A percentile compares a stretch with the other conserved stretches of the same genome.
These are phyloP conservation scores for Mucor irregularis DNA, from an alignment of 371 early-diverging fungal genomes.

Conservation along the genomic window DNA sequence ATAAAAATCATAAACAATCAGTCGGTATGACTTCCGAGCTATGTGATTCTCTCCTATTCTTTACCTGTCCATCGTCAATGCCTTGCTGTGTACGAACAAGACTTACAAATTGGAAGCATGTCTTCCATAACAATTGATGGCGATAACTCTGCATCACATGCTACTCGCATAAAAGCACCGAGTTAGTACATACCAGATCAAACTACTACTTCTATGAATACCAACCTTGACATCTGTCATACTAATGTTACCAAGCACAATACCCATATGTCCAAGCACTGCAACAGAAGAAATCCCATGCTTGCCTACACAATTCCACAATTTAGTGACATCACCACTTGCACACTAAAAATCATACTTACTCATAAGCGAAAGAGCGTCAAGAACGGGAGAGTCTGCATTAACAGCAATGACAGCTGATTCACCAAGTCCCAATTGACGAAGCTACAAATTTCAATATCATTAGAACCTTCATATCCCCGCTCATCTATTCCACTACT, in stretches of 20 bases:
- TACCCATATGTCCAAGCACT: constrained; percentile 56
- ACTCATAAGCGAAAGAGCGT: constrained; percentile 65
- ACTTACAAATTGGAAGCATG: constrained; percentile 60
- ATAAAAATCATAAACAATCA: background rate
- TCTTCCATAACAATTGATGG: constrained; percentile 52
- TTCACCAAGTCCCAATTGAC: constrained; percentile 55
- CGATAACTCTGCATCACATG: constrained; percentile 43
- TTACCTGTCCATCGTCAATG: constrained; percentile 55
- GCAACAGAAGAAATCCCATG: constrained; percentile 66
- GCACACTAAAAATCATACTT: background rate
- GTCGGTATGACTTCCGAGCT: constrained; percentile 7
- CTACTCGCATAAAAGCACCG: background rate
- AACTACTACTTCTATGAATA: background rate
- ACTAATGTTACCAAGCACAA: constrained; percentile 71
- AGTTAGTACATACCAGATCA: background rate
- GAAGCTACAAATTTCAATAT: constrained; percentile 39
- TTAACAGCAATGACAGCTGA: constrained; percentile 58
- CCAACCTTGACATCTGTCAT: constrained; percentile 68
- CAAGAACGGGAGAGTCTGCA: constrained; percentile 51
- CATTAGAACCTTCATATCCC: no score
- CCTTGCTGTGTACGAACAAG: constrained; percentile 51
- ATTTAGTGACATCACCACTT: no score
- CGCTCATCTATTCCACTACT: background rate
- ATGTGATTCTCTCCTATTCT: background rate
- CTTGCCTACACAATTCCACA: no score